Evolutionary conservation across 2,329 filamentous ascomycete genomes (phyloP).

Genomic region (Hypoxylon sp.): DNA sequence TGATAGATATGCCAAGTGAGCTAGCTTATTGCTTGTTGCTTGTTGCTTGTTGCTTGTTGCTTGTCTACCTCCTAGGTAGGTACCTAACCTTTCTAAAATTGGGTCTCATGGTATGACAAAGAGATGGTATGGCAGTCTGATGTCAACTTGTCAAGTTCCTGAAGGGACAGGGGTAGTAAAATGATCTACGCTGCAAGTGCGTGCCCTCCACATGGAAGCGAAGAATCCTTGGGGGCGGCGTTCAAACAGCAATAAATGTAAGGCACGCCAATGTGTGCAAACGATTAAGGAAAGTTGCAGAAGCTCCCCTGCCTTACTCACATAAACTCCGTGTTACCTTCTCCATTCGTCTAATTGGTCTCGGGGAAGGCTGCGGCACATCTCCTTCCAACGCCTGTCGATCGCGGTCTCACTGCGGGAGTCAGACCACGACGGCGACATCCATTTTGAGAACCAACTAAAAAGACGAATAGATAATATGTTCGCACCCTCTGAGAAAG

Average conservation of each 20-base stretch:
- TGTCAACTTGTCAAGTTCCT: slow-evolving; percentile 28
- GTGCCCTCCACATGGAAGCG: slow-evolving; percentile 35
- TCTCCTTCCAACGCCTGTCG: slow-evolving; percentile 22
- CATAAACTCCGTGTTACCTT: slow-evolving; percentile 39
- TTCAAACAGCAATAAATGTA: slow-evolving; percentile 35
- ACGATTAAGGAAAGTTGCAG: slow-evolving; percentile 37
- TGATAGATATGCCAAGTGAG: slow-evolving; percentile 36
- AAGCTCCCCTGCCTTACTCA: slow-evolving; percentile 21
- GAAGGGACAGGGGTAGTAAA: slow-evolving; percentile 17
- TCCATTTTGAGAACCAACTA: slow-evolving; percentile 17
- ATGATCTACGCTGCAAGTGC: slow-evolving; percentile 34
- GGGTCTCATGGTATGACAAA: slow-evolving; percentile 35
- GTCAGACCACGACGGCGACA: slow-evolving; percentile 27
- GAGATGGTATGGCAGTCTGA: slow-evolving; percentile 32
- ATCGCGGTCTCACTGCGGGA: slow-evolving; percentile 26
- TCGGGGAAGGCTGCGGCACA: slow-evolving; percentile 29
- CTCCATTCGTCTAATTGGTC: slow-evolving; percentile 30
- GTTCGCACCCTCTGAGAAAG: slow-evolving; percentile 26
- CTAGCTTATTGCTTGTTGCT: neutral
- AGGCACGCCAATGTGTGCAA: slow-evolving; percentile 34
- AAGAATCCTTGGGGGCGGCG: slow-evolving; percentile 13
- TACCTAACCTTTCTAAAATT: slow-evolving; percentile 38
- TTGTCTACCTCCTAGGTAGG: slow-evolving; percentile 6
- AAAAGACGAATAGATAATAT: slow-evolving; percentile 17
- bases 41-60: neutral